A percentile compares a stretch with the other conserved stretches of the same genome.
Conservation (phyloP, 768 basidiomycete genomes). For the Pleurotus sapidus region DNA sequence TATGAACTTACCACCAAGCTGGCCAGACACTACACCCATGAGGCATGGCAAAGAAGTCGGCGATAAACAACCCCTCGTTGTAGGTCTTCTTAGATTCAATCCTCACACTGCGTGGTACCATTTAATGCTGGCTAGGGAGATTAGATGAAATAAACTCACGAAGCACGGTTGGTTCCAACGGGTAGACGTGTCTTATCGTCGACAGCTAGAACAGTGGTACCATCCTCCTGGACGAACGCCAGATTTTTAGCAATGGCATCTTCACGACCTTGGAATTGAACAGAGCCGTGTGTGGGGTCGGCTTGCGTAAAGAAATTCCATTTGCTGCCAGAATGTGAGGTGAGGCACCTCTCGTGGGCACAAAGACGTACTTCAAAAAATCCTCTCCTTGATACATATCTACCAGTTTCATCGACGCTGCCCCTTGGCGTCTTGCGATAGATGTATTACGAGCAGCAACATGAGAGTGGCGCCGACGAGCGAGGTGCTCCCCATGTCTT, state of each 20-base stretch:
- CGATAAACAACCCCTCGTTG: conserved; percentile 65
- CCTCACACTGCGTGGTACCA: conserved; percentile 46
- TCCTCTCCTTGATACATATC: conserved; percentile 43
- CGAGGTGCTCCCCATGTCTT: conserved; percentile 20
- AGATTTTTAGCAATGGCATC: conserved; percentile 52
- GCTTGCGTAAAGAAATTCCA: conserved; percentile 63
- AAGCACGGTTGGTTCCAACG: conserved; percentile 52
- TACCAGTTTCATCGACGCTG: conserved; percentile 23
- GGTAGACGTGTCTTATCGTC: conserved; percentile 51
- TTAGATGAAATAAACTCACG: conserved; percentile 29
- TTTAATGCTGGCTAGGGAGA: neutral
- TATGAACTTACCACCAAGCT: conserved; percentile 36
- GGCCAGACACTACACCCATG: conserved; percentile 69
- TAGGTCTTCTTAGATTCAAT: conserved; percentile 64
- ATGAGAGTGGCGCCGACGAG: conserved; percentile 19
- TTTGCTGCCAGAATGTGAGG: conserved; percentile 14
- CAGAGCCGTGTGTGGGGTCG: conserved; percentile 75
- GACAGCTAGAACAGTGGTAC: conserved; percentile 58
- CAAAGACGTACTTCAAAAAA: conserved; percentile 54
- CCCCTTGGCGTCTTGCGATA: conserved; percentile 18
- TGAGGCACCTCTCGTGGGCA: neutral
- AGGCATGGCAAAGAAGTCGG: conserved; percentile 73
- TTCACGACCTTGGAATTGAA: conserved; percentile 40
- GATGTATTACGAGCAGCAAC: conserved; percentile 8
- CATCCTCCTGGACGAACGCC: conserved; percentile 58